phyloP scores from a whole-genome alignment of 352 stramenopile genomes.

The Phytophthora boehmeriae region DNA sequence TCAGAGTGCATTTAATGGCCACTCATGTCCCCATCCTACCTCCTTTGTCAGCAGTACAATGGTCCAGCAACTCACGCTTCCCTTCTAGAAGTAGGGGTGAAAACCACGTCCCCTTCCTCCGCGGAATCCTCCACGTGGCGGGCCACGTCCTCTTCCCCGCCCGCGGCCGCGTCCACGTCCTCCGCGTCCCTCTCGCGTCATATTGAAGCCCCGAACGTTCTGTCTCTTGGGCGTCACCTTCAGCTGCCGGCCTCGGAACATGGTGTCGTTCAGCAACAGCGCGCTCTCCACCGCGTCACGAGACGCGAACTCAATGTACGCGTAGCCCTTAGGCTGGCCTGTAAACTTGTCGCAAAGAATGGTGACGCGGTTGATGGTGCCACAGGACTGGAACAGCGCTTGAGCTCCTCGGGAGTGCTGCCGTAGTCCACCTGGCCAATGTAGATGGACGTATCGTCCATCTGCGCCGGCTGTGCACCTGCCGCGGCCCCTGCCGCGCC shows the following conservation, averaged over 20 bases:
- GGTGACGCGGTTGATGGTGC: constrained; percentile 97
- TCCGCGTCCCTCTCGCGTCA: constrained; percentile 56
- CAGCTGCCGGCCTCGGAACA: constrained; percentile 91
- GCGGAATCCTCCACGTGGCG: constrained; percentile 63
- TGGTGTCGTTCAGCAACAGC: constrained; percentile 92
- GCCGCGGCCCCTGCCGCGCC: constrained; percentile 9
- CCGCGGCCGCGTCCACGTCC: constrained; percentile 55
- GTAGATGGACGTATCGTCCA: constrained; percentile 92
- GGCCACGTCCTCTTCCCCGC: constrained; percentile 59
- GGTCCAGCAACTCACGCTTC: constrained; percentile 1
- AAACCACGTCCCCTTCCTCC: constrained; percentile 74
- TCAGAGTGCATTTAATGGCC: constrained; percentile 14
- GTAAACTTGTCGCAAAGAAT: constrained; percentile 99
- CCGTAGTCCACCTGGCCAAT: constrained; percentile 98
- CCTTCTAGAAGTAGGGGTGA: constrained; percentile 70
- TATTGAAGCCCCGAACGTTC: constrained; percentile 86
- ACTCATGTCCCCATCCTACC: constrained; percentile 18
- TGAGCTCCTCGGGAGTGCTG: constrained; percentile 96
- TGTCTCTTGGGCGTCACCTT: constrained; percentile 90
- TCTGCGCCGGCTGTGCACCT: constrained; percentile 37
- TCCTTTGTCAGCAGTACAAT: constrained; percentile 7
- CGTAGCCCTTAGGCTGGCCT: constrained; percentile 94
- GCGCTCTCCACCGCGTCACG: constrained; percentile 89
- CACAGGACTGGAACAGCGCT: constrained; percentile 96
- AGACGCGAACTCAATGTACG: constrained; percentile 94